These are phyloP conservation scores for Chrysoporthe deuterocubensis DNA, from an alignment of 2,329 filamentous ascomycete genomes.

Conservation along the genomic window DNA sequence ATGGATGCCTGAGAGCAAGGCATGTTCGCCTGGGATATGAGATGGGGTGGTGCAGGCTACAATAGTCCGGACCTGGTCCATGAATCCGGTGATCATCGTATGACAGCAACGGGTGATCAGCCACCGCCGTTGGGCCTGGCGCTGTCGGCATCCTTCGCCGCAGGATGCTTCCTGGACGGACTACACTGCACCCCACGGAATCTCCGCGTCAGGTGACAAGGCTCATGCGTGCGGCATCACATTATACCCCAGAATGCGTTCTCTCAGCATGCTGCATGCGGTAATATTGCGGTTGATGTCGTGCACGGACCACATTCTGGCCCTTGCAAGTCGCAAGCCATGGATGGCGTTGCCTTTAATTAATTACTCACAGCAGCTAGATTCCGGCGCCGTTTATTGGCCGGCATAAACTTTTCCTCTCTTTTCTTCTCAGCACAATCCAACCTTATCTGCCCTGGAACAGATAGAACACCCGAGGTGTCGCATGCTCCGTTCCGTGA, in stretches of 20 bases:
- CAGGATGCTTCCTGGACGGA: neutral
- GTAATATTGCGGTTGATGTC: neutral
- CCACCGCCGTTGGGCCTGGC: neutral
- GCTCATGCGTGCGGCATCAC: neutral
- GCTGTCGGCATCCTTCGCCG: neutral
- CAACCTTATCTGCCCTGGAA: too few species aligned
- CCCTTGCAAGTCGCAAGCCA: too few species aligned
- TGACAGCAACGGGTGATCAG: neutral
- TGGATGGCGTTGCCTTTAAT: too few species aligned
- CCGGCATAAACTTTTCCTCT: too few species aligned
- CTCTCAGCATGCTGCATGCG: neutral
- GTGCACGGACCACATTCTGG: too few species aligned
- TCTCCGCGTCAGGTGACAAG: conserved; percentile 2
- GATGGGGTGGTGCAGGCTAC: neutral
- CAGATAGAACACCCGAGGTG: too few species aligned
- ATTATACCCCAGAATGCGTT: neutral
- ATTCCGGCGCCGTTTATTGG: too few species aligned
- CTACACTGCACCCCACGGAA: neutral
- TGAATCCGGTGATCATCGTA: neutral
- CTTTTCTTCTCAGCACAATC: too few species aligned
- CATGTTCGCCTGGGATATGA: neutral
- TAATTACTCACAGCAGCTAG: too few species aligned
- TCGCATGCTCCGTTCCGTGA: too few species aligned
- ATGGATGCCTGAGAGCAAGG: neutral
- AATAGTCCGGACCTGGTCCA: neutral